phyloP scores from a whole-genome alignment of 768 basidiomycete genomes.

The Pisolithus orientalis region DNA sequence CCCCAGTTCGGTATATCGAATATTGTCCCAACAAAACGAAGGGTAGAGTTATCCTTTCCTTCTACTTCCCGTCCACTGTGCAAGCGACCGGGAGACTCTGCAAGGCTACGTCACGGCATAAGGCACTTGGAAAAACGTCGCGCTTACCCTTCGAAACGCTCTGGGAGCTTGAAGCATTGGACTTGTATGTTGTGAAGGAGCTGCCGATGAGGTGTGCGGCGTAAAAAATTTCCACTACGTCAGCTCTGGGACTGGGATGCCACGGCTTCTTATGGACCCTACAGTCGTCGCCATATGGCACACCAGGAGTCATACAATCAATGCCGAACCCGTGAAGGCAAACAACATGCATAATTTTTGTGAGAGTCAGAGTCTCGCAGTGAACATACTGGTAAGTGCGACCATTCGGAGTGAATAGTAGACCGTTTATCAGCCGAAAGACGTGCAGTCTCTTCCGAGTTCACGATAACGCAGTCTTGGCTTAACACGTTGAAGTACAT shows the following conservation, averaged over 20 bases:
- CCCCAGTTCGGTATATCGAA: background rate
- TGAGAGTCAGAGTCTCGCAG: background rate
- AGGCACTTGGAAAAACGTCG: background rate
- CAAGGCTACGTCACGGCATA: too few species aligned
- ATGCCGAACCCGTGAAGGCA: slow-evolving; percentile 3
- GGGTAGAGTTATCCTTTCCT: background rate
- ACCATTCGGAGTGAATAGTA: slow-evolving; percentile 1
- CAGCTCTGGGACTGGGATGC: slow-evolving; percentile 3
- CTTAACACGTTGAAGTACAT: background rate
- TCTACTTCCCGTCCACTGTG: background rate
- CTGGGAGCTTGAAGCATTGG: background rate
- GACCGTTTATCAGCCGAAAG: slow-evolving; percentile 1
- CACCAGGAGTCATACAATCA: slow-evolving; percentile 4
- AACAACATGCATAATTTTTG: background rate
- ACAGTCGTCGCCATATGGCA: slow-evolving; percentile 11
- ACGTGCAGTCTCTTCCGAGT: slow-evolving; percentile 3
- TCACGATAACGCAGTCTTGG: slow-evolving; percentile 3
- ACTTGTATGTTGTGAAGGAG: background rate
- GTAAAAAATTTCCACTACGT: slow-evolving; percentile 3
- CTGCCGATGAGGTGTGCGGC: background rate
- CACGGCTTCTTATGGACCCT: slow-evolving; percentile 10
- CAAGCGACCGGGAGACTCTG: background rate
- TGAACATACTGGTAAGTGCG: background rate
- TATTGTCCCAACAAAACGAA: background rate
- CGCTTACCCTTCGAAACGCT: background rate